Base-by-base conservation (phyloP, 495 filamentous ascomycete genomes). In the Penicillium pancosmium region DNA sequence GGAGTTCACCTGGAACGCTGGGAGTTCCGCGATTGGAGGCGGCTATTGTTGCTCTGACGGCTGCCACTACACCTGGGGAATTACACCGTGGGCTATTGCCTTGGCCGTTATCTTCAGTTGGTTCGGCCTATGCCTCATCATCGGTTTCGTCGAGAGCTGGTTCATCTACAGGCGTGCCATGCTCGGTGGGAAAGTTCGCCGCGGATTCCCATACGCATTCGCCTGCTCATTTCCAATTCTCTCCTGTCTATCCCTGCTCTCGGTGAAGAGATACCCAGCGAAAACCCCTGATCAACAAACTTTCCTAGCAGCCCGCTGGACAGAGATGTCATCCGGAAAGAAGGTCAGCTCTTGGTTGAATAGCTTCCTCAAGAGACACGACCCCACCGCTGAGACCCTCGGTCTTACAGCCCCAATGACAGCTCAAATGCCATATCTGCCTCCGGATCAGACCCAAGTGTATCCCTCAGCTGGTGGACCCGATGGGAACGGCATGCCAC, bases 141-240 rank as follows among this genome's bases (percentile, higher is more conserved):
- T 78, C 16, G 73, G 76, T 9, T 67, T 79, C 35, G 12, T 74
- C 46, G 78, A 80, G 53, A 74, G 63, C 36, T 82, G 65, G 60
- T 64, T 75, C 52, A 76, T 74, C 55, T 80, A 80, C 68, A 71
- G 76, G 10, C 67, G 75, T 4, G 60, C 77, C 48, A 78, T 79
- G 73, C 55, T 71, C 1, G 78, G 79, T 4, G 61, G 66, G 54
- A 61, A 70, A 18, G 60, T 66, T 6, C 71, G 76, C 4, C 73
- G 79, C 8, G 73, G 78, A 25, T 60, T 76, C n/a, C 78, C 79
- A 15, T 58, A 76, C 40, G 71, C 60, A 40, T 82, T 75, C 67
- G 70, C 64, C 51, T 54, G 56, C 49, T 47, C 62, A 12, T 64
- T 55, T 36, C 64, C 67, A 9, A 52, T 80, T 9, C 62, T 69